Evolutionary conservation across 2,329 filamentous ascomycete species (phyloP), one percentile per base, ranked within the genome.

Genomic region (Epichloe uncinata): DNA sequence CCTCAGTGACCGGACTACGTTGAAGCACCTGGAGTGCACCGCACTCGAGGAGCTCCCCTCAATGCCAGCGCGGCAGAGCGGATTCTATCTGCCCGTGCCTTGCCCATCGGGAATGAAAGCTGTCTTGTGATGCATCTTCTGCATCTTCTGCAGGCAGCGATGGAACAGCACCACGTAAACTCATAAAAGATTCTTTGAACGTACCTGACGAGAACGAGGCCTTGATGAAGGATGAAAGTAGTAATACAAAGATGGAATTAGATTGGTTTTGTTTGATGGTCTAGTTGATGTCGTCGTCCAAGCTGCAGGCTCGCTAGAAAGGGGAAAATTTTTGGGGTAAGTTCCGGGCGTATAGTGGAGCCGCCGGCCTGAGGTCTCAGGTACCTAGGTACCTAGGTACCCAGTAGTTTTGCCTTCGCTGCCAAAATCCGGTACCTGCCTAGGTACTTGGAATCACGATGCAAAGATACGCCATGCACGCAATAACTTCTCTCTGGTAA

Each of bases 291-390:
- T 26, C 13, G 43, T 46, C 42, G 48, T 33, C 13, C 42, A 38
- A 46, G 42, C 35, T 46, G 42, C 34, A 40, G 18, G 35, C 33
- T 41, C n/a, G 22, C 35, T 40, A 36, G 51, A 62, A 54, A 53
- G 55, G 53, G 52, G 58, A 63, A 63, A 63, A 58, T 60, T 62
- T 63, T 63, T 61, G 57, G 49, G 36, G 9, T 22, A 42, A 40
- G 20, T 22, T 22, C 52, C 53, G 51, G 47, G 51, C n/a, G n/a
- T 43, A 50, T 50, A 15, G 30, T 61, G 58, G n/a, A 22, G 33
- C 33, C 8, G 33, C 54, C 51, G 55, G 63, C 63, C 63, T 65
- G 61, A 66, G 60, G 58, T 63, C 57, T 66, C 59, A 65, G 61
- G 26, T 30, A 30, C 26, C 26, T 30, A 30, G 26, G 26, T 9